These are phyloP conservation scores for Fusarium sp. DNA, from an alignment of 2,329 filamentous ascomycete genomes.

Conservation along the genomic window DNA sequence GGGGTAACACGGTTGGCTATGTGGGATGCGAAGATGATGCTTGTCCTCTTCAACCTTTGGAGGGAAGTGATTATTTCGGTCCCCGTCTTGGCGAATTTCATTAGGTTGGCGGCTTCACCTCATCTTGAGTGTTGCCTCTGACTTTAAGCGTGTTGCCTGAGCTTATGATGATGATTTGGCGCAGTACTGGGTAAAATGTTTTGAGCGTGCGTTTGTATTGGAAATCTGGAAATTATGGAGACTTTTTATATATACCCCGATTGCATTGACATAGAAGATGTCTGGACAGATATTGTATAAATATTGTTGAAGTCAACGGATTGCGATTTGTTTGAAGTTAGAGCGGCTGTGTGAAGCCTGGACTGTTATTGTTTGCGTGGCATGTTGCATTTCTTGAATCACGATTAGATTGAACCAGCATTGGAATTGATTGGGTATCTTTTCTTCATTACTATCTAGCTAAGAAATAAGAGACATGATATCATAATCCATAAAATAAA, in stretches of 20 bases:
- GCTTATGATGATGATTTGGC: conserved; percentile 33
- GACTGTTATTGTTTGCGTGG: no score
- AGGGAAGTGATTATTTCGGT: conserved; percentile 53
- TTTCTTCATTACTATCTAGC: conserved; percentile 12
- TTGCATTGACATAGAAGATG: conserved; percentile 38
- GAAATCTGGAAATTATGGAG: conserved; percentile 33
- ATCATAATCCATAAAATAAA: conserved; percentile 26
- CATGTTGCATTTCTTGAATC: not conserved
- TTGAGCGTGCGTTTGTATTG: conserved; percentile 43
- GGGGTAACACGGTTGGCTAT: conserved; percentile 58
- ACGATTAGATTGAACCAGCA: not conserved
- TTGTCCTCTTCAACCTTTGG: conserved; percentile 52
- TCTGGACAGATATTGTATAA: conserved; percentile 34
- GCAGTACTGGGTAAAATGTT: conserved; percentile 33
- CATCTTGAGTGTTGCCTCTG: no score
- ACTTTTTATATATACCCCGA: conserved; percentile 43
- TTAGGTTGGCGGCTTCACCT: no score
- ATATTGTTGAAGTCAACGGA: conserved; percentile 10
- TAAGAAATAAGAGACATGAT: conserved; percentile 14
- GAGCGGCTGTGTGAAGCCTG: not conserved
- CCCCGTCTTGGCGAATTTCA: conserved; percentile 54
- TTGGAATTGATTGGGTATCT: conserved; percentile 23
- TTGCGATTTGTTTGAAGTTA: not conserved
- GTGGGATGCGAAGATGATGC: conserved; percentile 56
- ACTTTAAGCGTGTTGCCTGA: not conserved